Base-by-base conservation (phyloP, 495 filamentous ascomycete genomes). In the Daldinia loculata region DNA sequence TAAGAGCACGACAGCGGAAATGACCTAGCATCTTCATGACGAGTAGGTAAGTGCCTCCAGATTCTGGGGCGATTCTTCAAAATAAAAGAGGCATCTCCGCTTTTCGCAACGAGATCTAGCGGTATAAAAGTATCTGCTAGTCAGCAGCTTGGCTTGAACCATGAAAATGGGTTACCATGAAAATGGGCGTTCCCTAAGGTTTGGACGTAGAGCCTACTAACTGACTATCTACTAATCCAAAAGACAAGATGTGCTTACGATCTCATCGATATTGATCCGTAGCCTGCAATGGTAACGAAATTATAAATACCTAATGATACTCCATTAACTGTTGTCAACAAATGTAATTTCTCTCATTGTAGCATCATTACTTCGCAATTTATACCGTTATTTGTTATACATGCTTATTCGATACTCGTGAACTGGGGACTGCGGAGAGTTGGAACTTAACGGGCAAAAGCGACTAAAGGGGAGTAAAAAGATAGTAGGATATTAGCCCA, bases 1-100 rank as follows among this genome's bases (percentile, higher is more conserved):
- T 61, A 50, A 56, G 52, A 63, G 51, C 24, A 71, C 4, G 19
- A 24, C 19, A 22, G 29, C 38, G 22, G 14, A 63, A 67, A 64
- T 58, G n/a, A 52, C 34, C 32, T 53, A 38, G 51, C 43, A 58
- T 66, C 58, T 26, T 38, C 41, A 43, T 60, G 22, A 34, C 6
- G 30, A 51, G 27, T 30, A 53, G 38, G 8, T 32, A 55, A 55
- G 9, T 34, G 34, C 22, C 26, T 29, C 12, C 17, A 30, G 43
- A 51, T 61, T 55, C 27, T 41, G 8, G 39, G 19, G 50, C 30
- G 22, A 29, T 61, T 48, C 43, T 24, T 48, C 43, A 48, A 39
- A 29, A 36, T 9, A 22, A 56, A 50, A 56, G 38, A 61, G 14
- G 36, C 12, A 36, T 56, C 27, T 56, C 51, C 14, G 26, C 24